Evolutionary conservation across 2,329 filamentous ascomycete genomes (phyloP).

Genomic region (Trichophyton equinum): DNA sequence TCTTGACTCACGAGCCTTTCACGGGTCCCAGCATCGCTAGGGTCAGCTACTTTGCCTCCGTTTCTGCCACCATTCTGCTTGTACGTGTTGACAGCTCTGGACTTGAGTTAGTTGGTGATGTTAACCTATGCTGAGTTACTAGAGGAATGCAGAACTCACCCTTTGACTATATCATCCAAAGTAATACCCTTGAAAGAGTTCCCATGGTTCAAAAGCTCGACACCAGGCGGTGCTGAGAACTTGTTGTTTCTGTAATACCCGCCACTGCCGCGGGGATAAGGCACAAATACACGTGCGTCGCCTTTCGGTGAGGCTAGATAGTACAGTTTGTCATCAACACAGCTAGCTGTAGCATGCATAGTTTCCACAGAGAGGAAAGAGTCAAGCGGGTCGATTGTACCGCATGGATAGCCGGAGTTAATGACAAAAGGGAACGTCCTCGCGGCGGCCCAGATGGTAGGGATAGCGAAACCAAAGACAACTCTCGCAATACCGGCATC

Average conservation of each 20-base stretch:
- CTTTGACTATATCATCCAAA: neutral
- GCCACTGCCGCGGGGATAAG: neutral
- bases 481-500: neutral
- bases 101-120: neutral
- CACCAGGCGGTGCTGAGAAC: neutral
- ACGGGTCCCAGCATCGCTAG: conserved; percentile 15
- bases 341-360: conserved; percentile 3
- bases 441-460: neutral
- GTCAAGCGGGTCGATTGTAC: conserved; percentile 3
- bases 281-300: conserved; percentile 14
- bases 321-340: conserved; percentile 9
- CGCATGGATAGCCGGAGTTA: conserved; percentile 11
- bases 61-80: conserved; percentile 24
- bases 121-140: neutral
- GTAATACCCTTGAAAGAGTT: neutral
- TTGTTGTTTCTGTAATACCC: neutral
- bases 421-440: conserved; percentile 10
- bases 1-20: conserved; percentile 18
- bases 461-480: neutral
- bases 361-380: conserved; percentile 3
- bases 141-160: neutral
- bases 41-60: conserved; percentile 17
- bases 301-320: conserved; percentile 13
- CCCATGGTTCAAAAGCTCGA: neutral
- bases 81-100: neutral